A percentile compares a stretch with the other conserved stretches of the same genome.
phyloP scores from a whole-genome alignment of 768 basidiomycete genomes.

The Termitomyces sp. region DNA sequence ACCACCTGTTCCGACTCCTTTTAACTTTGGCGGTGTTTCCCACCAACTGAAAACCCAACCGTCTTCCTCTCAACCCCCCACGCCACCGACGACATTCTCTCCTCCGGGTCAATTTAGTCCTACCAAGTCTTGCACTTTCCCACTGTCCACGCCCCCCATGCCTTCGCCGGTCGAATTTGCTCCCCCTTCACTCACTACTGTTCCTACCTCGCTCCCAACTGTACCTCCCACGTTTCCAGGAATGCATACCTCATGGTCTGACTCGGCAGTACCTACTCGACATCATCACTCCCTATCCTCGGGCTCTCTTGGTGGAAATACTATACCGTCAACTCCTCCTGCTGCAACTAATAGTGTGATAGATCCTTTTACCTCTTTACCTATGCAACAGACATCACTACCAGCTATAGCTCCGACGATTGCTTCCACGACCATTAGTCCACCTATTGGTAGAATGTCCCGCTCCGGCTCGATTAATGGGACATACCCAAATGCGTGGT shows the following conservation, averaged over 20 bases:
- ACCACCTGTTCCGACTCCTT: slow-evolving; percentile 10
- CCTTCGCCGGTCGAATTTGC: slow-evolving; percentile 17
- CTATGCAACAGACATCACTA: slow-evolving; percentile 17
- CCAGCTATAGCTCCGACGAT: slow-evolving; percentile 9
- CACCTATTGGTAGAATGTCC: slow-evolving; percentile 47
- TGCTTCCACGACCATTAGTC: slow-evolving; percentile 20
- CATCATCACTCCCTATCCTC: slow-evolving; percentile 39
- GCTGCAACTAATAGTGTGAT: slow-evolving; percentile 9
- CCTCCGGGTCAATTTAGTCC: slow-evolving; percentile 22
- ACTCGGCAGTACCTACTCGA: slow-evolving; percentile 27
- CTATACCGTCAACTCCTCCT: slow-evolving; percentile 14
- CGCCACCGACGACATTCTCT: slow-evolving; percentile 27
- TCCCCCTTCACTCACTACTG: slow-evolving; percentile 11
- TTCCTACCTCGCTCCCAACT: slow-evolving; percentile 6
- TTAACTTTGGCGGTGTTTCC: slow-evolving; percentile 11
- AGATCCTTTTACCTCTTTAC: slow-evolving; percentile 14
- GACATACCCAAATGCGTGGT: slow-evolving; percentile 31
- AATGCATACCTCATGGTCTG: slow-evolving; percentile 33
- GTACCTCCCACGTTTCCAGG: slow-evolving; percentile 21
- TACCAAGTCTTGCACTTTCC: slow-evolving; percentile 15
- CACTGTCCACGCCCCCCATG: slow-evolving; percentile 17
- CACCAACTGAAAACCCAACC: slow-evolving; percentile 17
- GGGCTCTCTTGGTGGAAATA: slow-evolving; percentile 24
- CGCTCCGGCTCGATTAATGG: slow-evolving; percentile 53
- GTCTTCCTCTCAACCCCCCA: slow-evolving; percentile 29